A percentile compares a stretch with the other conserved stretches of the same genome.
These are phyloP conservation scores for Zygnema circumcarinatum DNA, from an alignment of 139 green algal species.

Conservation along the genomic window DNA sequence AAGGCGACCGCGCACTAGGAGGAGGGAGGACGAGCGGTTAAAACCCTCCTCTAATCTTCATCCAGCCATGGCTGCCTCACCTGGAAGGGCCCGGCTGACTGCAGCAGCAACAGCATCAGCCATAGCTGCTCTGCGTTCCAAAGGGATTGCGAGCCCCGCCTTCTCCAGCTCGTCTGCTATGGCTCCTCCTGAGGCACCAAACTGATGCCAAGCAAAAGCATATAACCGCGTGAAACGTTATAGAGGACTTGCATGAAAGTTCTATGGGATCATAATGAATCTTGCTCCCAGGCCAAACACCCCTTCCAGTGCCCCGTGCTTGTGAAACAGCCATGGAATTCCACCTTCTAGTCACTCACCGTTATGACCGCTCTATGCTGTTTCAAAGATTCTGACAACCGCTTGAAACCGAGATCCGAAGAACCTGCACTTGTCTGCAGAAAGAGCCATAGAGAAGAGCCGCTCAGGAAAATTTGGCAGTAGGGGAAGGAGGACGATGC, in stretches of 20 bases:
- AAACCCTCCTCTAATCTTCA: too few relatives aligned
- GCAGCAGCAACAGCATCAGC: background rate
- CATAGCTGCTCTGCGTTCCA: background rate
- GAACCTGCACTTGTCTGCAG: constrained; percentile 7
- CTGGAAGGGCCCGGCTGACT: background rate
- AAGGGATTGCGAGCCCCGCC: background rate
- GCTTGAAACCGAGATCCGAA: constrained; percentile 21
- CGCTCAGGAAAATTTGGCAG: background rate
- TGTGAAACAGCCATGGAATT: background rate
- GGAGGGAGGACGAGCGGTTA: too few relatives aligned
- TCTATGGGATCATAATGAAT: too few relatives aligned
- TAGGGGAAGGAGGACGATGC: too few relatives aligned
- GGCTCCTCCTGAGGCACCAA: constrained; percentile 31
- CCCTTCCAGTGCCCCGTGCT: background rate
- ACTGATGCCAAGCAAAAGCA: constrained; percentile 22
- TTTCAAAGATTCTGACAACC: constrained; percentile 3
- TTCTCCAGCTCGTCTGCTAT: constrained; percentile 43
- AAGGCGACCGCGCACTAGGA: background rate
- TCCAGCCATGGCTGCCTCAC: too few relatives aligned
- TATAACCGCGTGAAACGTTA: too few relatives aligned
- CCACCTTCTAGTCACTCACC: constrained; percentile 7
- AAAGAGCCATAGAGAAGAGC: constrained; percentile 4
- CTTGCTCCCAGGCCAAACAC: background rate
- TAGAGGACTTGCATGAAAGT: too few relatives aligned
- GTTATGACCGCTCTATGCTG: constrained; percentile 22